Percentiles rank a stretch among this genome's conserved stretches.
phyloP scores from a whole-genome alignment of 352 stramenopile species.

The Globisporangium echinulatum region DNA sequence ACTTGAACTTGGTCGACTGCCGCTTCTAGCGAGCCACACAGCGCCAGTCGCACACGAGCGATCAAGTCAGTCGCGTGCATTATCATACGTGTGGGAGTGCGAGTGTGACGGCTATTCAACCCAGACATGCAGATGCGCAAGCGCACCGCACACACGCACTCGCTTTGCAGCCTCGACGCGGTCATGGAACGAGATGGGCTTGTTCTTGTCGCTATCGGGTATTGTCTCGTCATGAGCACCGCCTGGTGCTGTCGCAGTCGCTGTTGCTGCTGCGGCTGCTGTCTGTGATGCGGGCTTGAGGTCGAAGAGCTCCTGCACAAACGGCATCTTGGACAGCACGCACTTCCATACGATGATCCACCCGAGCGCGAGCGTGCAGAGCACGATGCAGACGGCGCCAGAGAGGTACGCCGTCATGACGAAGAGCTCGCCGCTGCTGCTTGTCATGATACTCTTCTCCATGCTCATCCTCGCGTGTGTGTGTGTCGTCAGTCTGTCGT shows the following conservation, averaged over 20 bases:
- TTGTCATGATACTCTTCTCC: constrained; percentile 1
- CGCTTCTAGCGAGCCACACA: constrained; percentile 36
- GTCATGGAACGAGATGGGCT: constrained; percentile 62
- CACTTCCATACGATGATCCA: constrained; percentile 86
- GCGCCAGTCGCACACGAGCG: background rate
- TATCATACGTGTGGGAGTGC: too few species aligned
- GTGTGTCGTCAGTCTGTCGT: too few species aligned
- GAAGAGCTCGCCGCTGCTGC: constrained; percentile 25
- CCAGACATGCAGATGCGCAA: background rate
- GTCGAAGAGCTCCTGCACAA: constrained; percentile 80
- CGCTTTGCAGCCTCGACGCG: constrained; percentile 61
- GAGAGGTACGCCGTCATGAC: constrained; percentile 66
- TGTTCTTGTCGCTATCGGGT: constrained; percentile 1
- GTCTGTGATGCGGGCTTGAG: constrained; percentile 50
- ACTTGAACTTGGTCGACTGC: constrained; percentile 22
- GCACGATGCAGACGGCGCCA: constrained; percentile 71
- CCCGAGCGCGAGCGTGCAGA: constrained; percentile 65
- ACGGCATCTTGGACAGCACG: constrained; percentile 77
- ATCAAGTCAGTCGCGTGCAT: background rate
- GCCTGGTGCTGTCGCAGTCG: constrained; percentile 13
- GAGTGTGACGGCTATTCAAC: background rate
- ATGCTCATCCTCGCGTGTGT: too few species aligned
- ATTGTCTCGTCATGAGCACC: constrained; percentile 5
- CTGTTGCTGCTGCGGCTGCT: constrained; percentile 3
- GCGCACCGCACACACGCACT: constrained; percentile 20